A percentile compares a stretch with the other conserved stretches of the same genome.
Conservation (phyloP, 73 alveolate genomes). For the Paramecium caudatum region DNA sequence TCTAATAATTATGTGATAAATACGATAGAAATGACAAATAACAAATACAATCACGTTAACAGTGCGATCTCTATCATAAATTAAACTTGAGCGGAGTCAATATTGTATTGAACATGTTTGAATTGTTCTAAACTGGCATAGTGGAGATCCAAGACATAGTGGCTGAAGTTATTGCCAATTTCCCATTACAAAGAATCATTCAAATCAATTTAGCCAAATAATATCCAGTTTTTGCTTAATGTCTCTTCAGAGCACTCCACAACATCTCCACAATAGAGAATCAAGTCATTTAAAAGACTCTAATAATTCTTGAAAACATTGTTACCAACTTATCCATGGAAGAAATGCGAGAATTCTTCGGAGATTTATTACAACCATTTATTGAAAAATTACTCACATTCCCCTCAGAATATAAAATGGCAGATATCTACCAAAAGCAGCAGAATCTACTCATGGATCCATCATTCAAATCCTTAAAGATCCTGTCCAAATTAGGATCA, state of each 20-base stretch:
- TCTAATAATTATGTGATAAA: constrained; percentile 59
- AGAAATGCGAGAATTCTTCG: constrained; percentile 51
- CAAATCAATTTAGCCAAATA: constrained; percentile 39
- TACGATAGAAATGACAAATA: constrained; percentile 24
- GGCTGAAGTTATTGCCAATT: constrained; percentile 65
- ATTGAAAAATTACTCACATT: constrained; percentile 42
- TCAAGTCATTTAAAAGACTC: constrained; percentile 52
- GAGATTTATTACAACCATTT: constrained; percentile 54
- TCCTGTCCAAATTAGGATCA: constrained; percentile 34
- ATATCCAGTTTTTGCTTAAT: constrained; percentile 61
- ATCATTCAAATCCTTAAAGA: constrained; percentile 42
- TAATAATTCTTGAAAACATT: constrained; percentile 39
- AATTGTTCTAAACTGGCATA: constrained; percentile 41
- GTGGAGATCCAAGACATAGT: constrained; percentile 60
- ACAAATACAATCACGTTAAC: neutral
- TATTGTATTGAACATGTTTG: constrained; percentile 50
- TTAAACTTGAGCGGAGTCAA: constrained; percentile 52
- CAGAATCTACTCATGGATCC: constrained; percentile 37
- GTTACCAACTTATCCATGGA: constrained; percentile 56
- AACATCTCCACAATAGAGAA: constrained; percentile 34
- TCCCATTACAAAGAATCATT: constrained; percentile 6
- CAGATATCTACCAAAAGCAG: neutral
- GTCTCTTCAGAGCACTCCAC: constrained; percentile 51
- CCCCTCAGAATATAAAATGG: constrained; percentile 53
- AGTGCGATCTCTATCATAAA: constrained; percentile 15